Evolutionary conservation across 2,329 filamentous ascomycete genomes (phyloP).

Genomic region (Clonostachys sp.): DNA sequence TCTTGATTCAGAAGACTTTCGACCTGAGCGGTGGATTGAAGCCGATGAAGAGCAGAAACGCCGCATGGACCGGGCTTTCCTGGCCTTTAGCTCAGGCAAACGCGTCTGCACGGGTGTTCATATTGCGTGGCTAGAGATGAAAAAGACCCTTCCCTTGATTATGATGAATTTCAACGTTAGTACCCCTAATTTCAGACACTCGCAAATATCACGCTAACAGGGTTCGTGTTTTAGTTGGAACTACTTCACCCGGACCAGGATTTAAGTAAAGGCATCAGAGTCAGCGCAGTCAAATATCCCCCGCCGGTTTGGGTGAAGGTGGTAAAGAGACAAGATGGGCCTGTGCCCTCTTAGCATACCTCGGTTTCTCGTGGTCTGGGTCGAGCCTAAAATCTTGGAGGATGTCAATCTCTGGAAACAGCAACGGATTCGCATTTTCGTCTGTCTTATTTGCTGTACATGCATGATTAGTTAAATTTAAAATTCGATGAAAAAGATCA

Average conservation of each 20-base stretch:
- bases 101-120: neutral
- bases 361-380: no score
- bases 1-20: neutral
- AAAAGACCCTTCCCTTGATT: neutral
- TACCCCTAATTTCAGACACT: neutral
- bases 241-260: neutral
- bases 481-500: no score
- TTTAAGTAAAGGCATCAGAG: neutral
- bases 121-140: neutral
- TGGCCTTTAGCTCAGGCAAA: neutral
- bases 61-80: neutral
- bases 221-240: neutral
- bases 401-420: no score
- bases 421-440: no score
- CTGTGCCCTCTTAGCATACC: no score
- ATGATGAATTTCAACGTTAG: neutral
- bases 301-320: neutral
- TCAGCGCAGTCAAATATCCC: neutral
- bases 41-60: neutral
- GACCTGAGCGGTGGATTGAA: neutral
- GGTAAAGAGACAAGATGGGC: neutral
- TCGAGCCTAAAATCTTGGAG: no score
- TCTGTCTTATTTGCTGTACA: no score
- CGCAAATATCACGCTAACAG: neutral
- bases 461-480: no score